Evolutionary conservation across 768 basidiomycete species (phyloP).

Genomic region (Leccinum broughii): DNA sequence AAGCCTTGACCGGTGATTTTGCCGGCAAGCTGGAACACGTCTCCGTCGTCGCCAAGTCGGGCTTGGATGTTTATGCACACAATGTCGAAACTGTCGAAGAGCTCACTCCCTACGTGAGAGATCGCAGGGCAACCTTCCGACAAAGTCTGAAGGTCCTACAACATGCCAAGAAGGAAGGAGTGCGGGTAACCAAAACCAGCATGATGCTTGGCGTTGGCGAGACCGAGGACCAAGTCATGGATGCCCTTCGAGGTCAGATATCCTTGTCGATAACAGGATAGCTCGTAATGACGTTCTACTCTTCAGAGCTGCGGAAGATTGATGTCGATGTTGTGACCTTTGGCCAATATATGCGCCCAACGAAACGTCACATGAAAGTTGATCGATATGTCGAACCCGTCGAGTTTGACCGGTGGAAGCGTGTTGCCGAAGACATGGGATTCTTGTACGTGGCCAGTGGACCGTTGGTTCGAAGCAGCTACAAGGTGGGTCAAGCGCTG

Average conservation of each 20-base stretch:
- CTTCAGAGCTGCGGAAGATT: constrained; percentile 77
- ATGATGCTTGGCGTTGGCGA: constrained; percentile 99
- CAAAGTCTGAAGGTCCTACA: constrained; percentile 80
- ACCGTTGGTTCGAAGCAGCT: constrained; percentile 92
- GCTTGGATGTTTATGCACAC: constrained; percentile 97
- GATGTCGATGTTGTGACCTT: constrained; percentile 98
- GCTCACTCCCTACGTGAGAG: constrained; percentile 92
- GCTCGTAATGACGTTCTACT: not conserved
- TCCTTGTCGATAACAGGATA: not conserved
- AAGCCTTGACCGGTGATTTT: constrained; percentile 96
- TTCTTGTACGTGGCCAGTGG: constrained; percentile 98
- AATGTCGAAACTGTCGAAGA: constrained; percentile 97
- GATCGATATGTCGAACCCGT: constrained; percentile 92
- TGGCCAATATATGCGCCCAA: constrained; percentile 99
- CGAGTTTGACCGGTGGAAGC: constrained; percentile 92
- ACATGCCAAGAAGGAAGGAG: constrained; percentile 81
- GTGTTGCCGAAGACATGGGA: constrained; percentile 87
- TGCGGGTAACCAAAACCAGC: constrained; percentile 93
- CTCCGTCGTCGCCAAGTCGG: constrained; percentile 83
- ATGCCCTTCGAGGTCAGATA: constrained; percentile 75
- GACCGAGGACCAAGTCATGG: constrained; percentile 74
- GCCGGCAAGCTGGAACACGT: constrained; percentile 75
- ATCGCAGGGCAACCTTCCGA: constrained; percentile 88
- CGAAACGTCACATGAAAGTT: constrained; percentile 99
- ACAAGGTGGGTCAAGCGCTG: constrained; percentile 68